Percentiles rank a stretch among this genome's conserved stretches.
Evolutionary conservation across 2,329 filamentous ascomycete genomes (phyloP).

Genomic region (Graphiopsis chlorocephala): DNA sequence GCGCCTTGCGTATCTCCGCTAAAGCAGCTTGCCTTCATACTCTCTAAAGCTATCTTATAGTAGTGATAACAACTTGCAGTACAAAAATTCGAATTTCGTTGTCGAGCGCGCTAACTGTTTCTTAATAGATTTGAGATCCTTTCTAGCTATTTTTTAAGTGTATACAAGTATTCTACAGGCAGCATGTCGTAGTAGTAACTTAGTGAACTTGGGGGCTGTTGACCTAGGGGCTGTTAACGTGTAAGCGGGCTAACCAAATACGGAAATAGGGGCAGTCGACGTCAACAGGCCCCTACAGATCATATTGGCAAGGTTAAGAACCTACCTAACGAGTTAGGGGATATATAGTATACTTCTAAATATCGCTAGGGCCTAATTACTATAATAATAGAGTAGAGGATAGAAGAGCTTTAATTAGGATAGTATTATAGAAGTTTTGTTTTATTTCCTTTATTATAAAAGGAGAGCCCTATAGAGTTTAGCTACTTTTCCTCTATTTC

Average conservation of each 20-base stretch:
- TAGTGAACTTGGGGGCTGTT: neutral
- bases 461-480: neutral
- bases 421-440: neutral
- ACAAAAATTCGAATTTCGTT: too few relatives aligned
- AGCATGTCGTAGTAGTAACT: neutral
- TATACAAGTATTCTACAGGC: neutral
- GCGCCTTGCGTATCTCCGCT: neutral
- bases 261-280: neutral
- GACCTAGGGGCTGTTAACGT: neutral
- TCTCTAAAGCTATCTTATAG: neutral
- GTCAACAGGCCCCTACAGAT: too few relatives aligned
- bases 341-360: neutral
- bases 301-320: neutral
- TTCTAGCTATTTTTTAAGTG: neutral
- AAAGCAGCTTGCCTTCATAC: neutral
- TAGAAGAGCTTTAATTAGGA: neutral
- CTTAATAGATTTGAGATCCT: too few relatives aligned
- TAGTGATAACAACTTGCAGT: neutral
- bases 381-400: neutral
- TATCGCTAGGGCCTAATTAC: neutral
- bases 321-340: neutral
- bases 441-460: neutral
- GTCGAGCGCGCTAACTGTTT: neutral
- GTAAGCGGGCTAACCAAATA: too few relatives aligned
- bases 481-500: neutral